Conservation (phyloP, 108 stramenopile species). For the Asterionellopsis glacialis region DNA sequence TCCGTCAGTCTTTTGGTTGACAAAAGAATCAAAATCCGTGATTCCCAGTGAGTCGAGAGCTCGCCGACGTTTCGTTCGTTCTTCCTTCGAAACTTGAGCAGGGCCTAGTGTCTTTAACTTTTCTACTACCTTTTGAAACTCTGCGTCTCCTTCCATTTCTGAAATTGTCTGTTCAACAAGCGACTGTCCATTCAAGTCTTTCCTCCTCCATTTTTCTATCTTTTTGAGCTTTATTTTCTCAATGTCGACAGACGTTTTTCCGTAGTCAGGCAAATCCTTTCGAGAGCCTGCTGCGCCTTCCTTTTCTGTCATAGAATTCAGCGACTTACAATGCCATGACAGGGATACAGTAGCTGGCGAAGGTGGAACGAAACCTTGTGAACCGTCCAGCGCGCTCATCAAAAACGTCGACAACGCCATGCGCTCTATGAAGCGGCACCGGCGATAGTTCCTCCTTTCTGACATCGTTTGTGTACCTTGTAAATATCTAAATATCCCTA, state of each 20-base stretch:
- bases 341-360: too few species aligned
- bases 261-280: slow-evolving; percentile 41
- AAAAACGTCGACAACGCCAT: too few species aligned
- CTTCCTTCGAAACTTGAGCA: slow-evolving; percentile 62
- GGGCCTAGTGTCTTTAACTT: slow-evolving; percentile 48
- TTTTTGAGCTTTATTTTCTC: slow-evolving; percentile 31
- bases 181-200: slow-evolving; percentile 56
- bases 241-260: slow-evolving; percentile 47
- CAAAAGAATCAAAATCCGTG: slow-evolving; percentile 72
- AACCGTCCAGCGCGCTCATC: too few species aligned
- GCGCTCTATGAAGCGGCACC: too few species aligned
- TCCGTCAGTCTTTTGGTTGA: slow-evolving; percentile 26
- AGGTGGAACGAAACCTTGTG: too few species aligned
- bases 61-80: slow-evolving; percentile 79
- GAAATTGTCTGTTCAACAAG: slow-evolving; percentile 63
- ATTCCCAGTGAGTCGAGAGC: slow-evolving; percentile 83
- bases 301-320: background rate
- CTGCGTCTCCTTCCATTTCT: slow-evolving; percentile 56
- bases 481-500: too few species aligned
- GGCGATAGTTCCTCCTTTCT: too few species aligned
- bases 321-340: too few species aligned
- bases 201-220: slow-evolving; percentile 40
- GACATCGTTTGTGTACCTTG: too few species aligned
- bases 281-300: background rate
- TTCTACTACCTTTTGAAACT: slow-evolving; percentile 61